Percentiles rank a stretch among this genome's conserved stretches.
Conservation (phyloP, 148 eudicot species). For the Chenopodium album region DNA sequence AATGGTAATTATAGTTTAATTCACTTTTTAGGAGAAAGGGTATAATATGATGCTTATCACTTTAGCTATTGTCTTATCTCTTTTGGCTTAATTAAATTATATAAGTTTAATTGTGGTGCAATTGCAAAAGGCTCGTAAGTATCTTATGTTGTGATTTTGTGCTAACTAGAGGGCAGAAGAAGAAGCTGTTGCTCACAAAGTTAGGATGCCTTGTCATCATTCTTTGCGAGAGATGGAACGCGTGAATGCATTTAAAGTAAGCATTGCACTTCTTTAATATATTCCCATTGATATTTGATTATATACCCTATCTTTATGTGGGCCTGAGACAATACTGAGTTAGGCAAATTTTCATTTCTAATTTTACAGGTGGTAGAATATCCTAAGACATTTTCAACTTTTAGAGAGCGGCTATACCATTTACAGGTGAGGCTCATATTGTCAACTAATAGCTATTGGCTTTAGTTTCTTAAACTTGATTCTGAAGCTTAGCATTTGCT, state of each 20-base stretch:
- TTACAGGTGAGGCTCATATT: constrained; percentile 55
- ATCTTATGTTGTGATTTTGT: constrained; percentile 25
- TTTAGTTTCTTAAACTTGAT: constrained; percentile 7
- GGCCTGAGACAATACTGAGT: constrained; percentile 1
- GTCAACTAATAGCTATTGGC: constrained; percentile 2
- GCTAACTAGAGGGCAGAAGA: constrained; percentile 51
- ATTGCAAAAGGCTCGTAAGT: not conserved
- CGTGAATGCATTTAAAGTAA: constrained; percentile 63
- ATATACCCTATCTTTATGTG: constrained; percentile 1
- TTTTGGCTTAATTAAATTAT: not conserved
- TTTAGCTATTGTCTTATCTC: not conserved
- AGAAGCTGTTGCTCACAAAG: constrained; percentile 65
- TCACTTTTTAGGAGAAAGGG: not conserved
- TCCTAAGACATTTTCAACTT: constrained; percentile 68
- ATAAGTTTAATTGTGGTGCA: too few species aligned
- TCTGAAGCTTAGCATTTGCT: constrained; percentile 19
- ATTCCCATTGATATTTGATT: not conserved
- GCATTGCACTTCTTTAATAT: constrained; percentile 12
- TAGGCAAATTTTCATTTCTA: constrained; percentile 12
- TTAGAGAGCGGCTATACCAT: constrained; percentile 77
- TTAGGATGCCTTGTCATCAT: constrained; percentile 69
- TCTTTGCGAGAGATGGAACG: constrained; percentile 57
- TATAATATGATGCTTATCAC: not conserved
- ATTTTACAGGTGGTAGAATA: constrained; percentile 62
- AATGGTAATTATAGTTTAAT: not conserved